phyloP scores from a whole-genome alignment of 345 rosid species.

The Chamaenerion angustifolium region DNA sequence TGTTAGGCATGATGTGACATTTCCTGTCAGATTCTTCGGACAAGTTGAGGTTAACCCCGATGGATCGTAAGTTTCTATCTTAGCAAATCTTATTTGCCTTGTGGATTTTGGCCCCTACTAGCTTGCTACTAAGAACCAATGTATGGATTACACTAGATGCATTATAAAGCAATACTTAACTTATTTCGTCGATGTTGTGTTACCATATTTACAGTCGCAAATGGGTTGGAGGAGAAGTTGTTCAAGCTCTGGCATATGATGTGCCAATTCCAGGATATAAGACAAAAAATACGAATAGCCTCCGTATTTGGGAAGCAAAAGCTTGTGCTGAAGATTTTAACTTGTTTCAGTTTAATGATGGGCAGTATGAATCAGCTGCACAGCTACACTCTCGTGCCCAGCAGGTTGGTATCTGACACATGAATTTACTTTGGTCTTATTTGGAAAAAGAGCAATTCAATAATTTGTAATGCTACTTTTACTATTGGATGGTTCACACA shows the following conservation, averaged over 20 bases:
- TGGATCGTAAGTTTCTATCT: constrained; percentile 61
- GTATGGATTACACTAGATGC: background rate
- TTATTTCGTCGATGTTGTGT: constrained; percentile 5
- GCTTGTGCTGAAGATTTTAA: constrained; percentile 61
- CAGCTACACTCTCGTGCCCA: constrained; percentile 74
- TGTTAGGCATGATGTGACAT: constrained; percentile 81
- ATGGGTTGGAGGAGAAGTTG: constrained; percentile 80
- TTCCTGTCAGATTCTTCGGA: constrained; percentile 87
- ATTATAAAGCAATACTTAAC: constrained; percentile 6
- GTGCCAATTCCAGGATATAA: constrained; percentile 91
- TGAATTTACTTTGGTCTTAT: constrained; percentile 1
- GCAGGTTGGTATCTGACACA: constrained; percentile 29
- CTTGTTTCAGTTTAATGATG: constrained; percentile 86
- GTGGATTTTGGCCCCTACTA: background rate
- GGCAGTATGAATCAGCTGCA: constrained; percentile 85
- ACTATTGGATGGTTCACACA: too few species aligned
- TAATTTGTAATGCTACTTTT: background rate
- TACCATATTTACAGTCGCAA: constrained; percentile 32
- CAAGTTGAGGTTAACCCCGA: constrained; percentile 50
- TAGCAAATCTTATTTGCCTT: background rate
- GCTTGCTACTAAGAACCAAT: background rate
- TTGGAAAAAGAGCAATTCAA: background rate
- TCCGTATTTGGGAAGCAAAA: constrained; percentile 97
- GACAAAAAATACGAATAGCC: constrained; percentile 91
- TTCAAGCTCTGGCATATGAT: constrained; percentile 90